These are phyloP conservation scores for Lentinula edodes DNA, from an alignment of 768 basidiomycete genomes.

Conservation along the genomic window DNA sequence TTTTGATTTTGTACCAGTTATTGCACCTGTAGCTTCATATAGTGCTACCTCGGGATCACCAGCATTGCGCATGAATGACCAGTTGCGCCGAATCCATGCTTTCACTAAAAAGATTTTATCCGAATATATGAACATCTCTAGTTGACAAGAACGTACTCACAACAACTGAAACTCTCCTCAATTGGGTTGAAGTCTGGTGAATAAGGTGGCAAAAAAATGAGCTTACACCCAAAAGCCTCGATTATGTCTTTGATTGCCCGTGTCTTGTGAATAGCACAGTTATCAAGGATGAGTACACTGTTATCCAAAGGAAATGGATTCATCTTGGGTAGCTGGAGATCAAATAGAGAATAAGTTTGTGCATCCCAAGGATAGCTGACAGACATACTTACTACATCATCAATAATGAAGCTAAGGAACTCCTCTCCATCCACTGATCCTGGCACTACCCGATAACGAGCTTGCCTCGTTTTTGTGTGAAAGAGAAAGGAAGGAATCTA, in stretches of 20 bases:
- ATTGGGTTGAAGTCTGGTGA: slow-evolving; percentile 32
- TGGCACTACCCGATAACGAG: too few relatives aligned
- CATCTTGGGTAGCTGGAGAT: slow-evolving; percentile 17
- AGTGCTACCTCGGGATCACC: slow-evolving; percentile 15
- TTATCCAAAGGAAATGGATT: slow-evolving; percentile 17
- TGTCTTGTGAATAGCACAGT: slow-evolving; percentile 24
- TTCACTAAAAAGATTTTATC: slow-evolving; percentile 15
- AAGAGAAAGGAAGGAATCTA: too few relatives aligned
- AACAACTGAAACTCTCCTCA: slow-evolving; percentile 24
- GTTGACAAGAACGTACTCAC: slow-evolving; percentile 9
- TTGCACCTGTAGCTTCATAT: slow-evolving; percentile 16
- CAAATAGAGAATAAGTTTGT: background rate
- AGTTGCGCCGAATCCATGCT: slow-evolving; percentile 18
- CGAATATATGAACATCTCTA: background rate
- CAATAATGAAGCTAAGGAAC: slow-evolving; percentile 25
- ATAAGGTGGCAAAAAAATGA: slow-evolving; percentile 26
- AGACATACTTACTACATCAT: slow-evolving; percentile 16
- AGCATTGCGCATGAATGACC: background rate
- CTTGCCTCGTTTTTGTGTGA: too few relatives aligned
- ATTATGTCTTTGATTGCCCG: slow-evolving; percentile 15
- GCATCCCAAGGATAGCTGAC: too few relatives aligned
- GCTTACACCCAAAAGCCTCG: slow-evolving; percentile 17
- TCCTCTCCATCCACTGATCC: slow-evolving; percentile 22
- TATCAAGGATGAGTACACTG: slow-evolving; percentile 24
- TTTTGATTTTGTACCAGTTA: slow-evolving; percentile 20